Percentiles rank a stretch among this genome's conserved stretches.
These are phyloP conservation scores for Solanum chmielewskii DNA, from an alignment of 257 asterid genomes.

Conservation along the genomic window DNA sequence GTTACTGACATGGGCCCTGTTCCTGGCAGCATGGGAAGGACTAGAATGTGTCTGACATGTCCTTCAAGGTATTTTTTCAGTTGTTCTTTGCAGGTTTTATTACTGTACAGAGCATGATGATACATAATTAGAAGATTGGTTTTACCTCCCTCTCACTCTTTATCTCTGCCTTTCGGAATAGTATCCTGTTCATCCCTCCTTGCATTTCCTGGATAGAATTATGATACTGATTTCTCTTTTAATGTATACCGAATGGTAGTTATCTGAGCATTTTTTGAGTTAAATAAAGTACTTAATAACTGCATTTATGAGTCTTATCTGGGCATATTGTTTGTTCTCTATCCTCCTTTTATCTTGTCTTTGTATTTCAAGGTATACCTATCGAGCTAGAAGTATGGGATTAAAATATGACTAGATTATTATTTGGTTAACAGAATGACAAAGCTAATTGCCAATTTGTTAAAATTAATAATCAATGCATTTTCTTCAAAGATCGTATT, in stretches of 20 bases:
- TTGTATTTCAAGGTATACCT: not conserved
- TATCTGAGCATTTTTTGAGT: not conserved
- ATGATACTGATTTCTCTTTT: not conserved
- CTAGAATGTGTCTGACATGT: constrained; percentile 77
- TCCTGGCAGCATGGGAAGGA: constrained; percentile 84
- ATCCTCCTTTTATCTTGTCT: not conserved
- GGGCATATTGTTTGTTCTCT: not conserved
- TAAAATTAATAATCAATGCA: not conserved
- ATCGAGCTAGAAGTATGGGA: not conserved
- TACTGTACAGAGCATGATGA: not conserved
- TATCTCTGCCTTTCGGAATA: not conserved
- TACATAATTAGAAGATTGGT: not conserved
- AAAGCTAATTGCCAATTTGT: not conserved
- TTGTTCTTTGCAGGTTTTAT: not conserved
- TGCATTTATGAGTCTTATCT: not conserved
- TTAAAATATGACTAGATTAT: not conserved
- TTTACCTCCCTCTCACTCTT: not conserved
- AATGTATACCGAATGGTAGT: not conserved
- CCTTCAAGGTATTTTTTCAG: constrained; percentile 69
- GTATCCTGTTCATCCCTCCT: not conserved
- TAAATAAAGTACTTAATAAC: not conserved
- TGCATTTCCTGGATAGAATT: not conserved
- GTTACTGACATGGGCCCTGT: constrained; percentile 96
- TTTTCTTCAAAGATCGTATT: not conserved
- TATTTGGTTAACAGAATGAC: not conserved